These are phyloP conservation scores for Starmerella vitae DNA, from an alignment of 805 yeast species.

Conservation along the genomic window DNA sequence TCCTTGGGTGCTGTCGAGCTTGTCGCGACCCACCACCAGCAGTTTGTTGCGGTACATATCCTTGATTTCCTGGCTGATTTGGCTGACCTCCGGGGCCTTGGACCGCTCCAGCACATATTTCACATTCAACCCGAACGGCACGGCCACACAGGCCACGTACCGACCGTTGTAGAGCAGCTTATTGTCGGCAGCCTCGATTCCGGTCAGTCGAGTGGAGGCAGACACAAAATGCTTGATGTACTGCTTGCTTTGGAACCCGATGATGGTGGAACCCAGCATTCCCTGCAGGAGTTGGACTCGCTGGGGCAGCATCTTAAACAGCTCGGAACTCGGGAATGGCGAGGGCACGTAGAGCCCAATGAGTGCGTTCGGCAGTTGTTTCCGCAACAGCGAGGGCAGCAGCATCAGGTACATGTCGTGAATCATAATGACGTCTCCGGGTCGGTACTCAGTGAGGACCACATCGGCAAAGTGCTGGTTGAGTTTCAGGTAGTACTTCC, in stretches of 20 bases:
- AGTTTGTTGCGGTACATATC: conserved; percentile 35
- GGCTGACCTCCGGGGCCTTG: conserved; percentile 30
- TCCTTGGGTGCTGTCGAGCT: conserved; percentile 84
- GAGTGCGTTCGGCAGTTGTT: conserved; percentile 56
- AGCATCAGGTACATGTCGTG: conserved; percentile 79
- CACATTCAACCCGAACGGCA: conserved; percentile 86
- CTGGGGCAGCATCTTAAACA: conserved; percentile 77
- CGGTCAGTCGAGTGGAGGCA: conserved; percentile 76
- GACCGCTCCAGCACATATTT: conserved; percentile 52
- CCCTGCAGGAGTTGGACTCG: conserved; percentile 77
- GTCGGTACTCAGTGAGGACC: conserved; percentile 55
- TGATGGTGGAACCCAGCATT: conserved; percentile 73
- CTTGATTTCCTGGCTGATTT: conserved; percentile 50
- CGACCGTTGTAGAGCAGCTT: conserved; percentile 62
- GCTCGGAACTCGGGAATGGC: conserved; percentile 93
- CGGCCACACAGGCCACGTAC: conserved; percentile 54
- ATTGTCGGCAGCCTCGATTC: conserved; percentile 43
- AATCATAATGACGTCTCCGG: conserved; percentile 87
- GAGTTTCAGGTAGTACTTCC: conserved; percentile 75
- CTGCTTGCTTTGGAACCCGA: conserved; percentile 75
- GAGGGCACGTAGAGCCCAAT: conserved; percentile 74
- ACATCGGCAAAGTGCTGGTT: conserved; percentile 82
- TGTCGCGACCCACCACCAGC: conserved; percentile 85
- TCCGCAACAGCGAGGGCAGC: conserved; percentile 69
- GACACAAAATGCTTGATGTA: conserved; percentile 85